Evolutionary conservation across 2,329 filamentous ascomycete species (phyloP).

Genomic region (Mycocentrospora acerina): DNA sequence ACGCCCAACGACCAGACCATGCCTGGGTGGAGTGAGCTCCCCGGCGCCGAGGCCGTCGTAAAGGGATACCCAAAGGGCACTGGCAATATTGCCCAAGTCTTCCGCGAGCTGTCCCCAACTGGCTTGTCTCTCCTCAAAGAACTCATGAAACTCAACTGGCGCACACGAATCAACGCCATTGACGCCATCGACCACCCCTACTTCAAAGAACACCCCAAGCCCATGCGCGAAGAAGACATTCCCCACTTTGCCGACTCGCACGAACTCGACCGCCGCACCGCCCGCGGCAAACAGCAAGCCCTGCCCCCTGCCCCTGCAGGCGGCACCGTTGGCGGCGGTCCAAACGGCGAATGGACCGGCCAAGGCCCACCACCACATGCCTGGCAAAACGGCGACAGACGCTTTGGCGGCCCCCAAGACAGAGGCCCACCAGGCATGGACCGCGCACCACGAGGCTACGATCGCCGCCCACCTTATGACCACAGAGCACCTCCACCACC

Average conservation of each 20-base stretch:
- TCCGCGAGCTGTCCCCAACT: conserved; percentile 70
- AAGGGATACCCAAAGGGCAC: conserved; percentile 61
- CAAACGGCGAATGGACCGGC: conserved; percentile 61
- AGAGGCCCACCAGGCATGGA: conserved; percentile 44
- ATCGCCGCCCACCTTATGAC: conserved; percentile 34
- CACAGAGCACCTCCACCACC: conserved; percentile 37
- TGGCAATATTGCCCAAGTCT: conserved; percentile 71
- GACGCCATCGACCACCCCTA: conserved; percentile 92
- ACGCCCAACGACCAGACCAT: conserved; percentile 87
- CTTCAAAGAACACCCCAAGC: conserved; percentile 76
- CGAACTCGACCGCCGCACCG: conserved; percentile 91
- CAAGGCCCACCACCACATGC: conserved; percentile 38
- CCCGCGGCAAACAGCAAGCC: conserved; percentile 79
- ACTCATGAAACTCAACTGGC: conserved; percentile 86
- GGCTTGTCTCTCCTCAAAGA: conserved; percentile 81
- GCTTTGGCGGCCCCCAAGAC: conserved; percentile 38
- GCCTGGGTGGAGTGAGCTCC: conserved; percentile 84
- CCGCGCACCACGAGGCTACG: conserved; percentile 29
- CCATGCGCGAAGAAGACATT: conserved; percentile 81
- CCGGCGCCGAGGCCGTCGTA: conserved; percentile 75
- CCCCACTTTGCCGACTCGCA: conserved; percentile 92
- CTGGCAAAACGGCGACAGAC: conserved; percentile 40
- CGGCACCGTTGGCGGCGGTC: conserved; percentile 77
- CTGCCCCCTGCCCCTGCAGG: conserved; percentile 89
- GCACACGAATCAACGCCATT: conserved; percentile 83